Base-by-base conservation (phyloP, 176 grass and related monocot genomes). In the Canna indica region DNA sequence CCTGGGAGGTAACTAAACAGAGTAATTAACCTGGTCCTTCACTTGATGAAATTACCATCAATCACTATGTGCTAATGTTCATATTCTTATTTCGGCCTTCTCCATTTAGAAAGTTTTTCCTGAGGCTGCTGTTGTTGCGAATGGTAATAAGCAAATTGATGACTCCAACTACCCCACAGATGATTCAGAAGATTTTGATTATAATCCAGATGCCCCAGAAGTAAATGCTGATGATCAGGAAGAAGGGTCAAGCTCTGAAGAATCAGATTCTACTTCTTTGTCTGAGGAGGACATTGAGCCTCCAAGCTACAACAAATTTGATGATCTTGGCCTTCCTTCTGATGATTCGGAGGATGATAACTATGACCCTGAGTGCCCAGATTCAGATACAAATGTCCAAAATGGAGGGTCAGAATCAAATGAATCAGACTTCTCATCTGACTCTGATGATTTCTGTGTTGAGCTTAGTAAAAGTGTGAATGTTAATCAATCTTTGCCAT, bases 301-400 rank as follows among this genome's bases (percentile, higher is more conserved):
- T 62, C 64, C 62, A 44, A 17, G 76, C 67, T 74, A 68, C 70
- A 85, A 29, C 36, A 54, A 86, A 67, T 36, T 31, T 65, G 75
- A 90, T 83, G 76, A 83, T n/a, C 60, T 90, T 69, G 84, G 69
- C 4, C 87, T 99, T 32, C 86, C 90, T 74, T 99, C 84, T 27
- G 94, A 99, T 68, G 94, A 99, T 74, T 93, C 94, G 18, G 94
- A 90, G 78, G 94, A 99, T 82, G 94, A 87, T 85, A 86, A 99
- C 78, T 99, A 85, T 59, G 80, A 96, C 69, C 92, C 92, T 64
- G 81, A 74, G 72, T 59, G 76, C 63, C 57, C 80, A 70, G 60
- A 86, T 81, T 82, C 88, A 30, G 84, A 90, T 13, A 86, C 81
- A 53, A 81, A 88, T 64, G 74, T 71, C 15, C 76, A 81, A 50